Base-by-base conservation (phyloP, 2,329 filamentous ascomycete genomes). In the Nemania sp. region DNA sequence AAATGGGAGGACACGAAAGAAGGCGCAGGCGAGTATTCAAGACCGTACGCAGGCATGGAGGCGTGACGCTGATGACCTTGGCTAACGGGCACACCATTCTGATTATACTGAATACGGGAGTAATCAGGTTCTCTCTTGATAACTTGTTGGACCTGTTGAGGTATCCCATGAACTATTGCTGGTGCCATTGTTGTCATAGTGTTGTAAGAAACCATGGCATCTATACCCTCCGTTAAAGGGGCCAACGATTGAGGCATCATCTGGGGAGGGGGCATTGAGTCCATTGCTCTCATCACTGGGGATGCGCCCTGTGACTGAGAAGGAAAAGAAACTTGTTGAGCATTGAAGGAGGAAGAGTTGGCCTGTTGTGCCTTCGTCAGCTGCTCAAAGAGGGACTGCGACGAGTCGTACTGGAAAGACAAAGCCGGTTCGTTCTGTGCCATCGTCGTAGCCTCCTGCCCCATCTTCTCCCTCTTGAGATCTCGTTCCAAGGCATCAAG, bases 1-100 rank as follows among this genome's bases (percentile, higher is more conserved):
- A 94, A 97, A 72, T 97, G 93, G 1, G 95, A 98, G n/a, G 95
- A 98, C 54, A 97, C 93, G 72, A 98, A 98, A 1, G 95, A 98
- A 2, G 95, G 95, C 0, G 95, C 95, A 54, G 95, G 95, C 15
- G 95, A 99, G 81, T 98, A 99, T 78, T 99, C 95, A 76, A 98
- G 89, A 49, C 80, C 85, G 75, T 96, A 99, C 18, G 92, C 90
- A 51, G 95, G 95, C 92, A 99, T 97, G n/a, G 95, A 99, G 63
- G 93, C 90, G 78, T 98, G 94, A 59, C 95, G 90, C 76, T 97
- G 91, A 78, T 96, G 92, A 54, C 89, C 82, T 72, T 93, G 90
- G 42, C 87, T 83, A 65, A 97, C 84, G 1, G 93, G 91, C 57
- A 96, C 88, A 69, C 92, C 92, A 72, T 95, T 96, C 73, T 95